Evolutionary conservation across 2,329 filamentous ascomycete genomes (phyloP), one percentile per base, ranked within the genome.

Genomic region (Claviceps sp.): DNA sequence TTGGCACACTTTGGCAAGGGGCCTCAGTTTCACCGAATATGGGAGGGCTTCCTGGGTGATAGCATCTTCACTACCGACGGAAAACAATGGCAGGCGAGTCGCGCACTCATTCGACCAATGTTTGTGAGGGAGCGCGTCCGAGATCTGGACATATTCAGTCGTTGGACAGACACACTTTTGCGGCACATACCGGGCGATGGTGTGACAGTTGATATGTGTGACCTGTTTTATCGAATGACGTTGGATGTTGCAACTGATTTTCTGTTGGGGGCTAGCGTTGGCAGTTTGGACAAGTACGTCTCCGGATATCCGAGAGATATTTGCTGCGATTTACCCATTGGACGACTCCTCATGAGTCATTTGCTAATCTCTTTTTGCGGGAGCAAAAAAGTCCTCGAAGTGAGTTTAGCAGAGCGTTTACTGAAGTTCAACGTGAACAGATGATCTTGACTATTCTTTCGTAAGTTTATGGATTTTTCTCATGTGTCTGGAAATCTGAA

Each of bases 1-100:
- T 96, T 95, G 62, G 52, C 57, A 42, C 87, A 95, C 62, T 96
- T 83, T 62, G 89, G 89, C 59, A 89, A 95, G 64, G 89, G 89
- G 5, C 69, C 81, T 55, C 67, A 73, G 26, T 95, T 95, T 69
- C 84, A 90, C 59, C 58, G 67, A 7, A 84, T 89, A 50, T 94
- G 85, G 85, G 73, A 78, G 52, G 78, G 81, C 13, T 94, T 87
- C 56, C 70, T 94, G 18, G 86, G 85, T 22, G 77, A 87, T 59
- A 64, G 80, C 67, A 88, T 87, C 71, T 89, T 87, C 66, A 83
- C 82, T 5, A 95, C 88, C 0, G 90, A 95, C 63, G 84, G 85
- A 9, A 72, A 81, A 36, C 69, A 76, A 48, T 95, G 89, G 89
- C 87, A 90, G 58, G 75, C 77, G 52, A 89, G 84, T 48, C 77